Evolutionary conservation across 768 basidiomycete species (phyloP).

Genomic region (Hygrocybe punicea): DNA sequence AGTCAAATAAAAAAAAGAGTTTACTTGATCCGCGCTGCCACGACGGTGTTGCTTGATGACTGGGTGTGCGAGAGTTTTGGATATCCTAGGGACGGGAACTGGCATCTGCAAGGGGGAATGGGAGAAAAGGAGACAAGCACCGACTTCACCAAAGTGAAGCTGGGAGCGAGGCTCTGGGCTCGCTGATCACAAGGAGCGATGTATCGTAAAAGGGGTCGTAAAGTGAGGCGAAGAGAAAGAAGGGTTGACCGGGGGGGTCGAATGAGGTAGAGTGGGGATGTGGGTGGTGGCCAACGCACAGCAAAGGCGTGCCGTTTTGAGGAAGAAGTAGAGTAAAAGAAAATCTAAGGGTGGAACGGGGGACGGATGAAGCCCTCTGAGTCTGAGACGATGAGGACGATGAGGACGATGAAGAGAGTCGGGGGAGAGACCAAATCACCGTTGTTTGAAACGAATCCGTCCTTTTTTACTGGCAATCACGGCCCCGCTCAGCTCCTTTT

Average conservation of each 20-base stretch:
- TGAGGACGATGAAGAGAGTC: neutral
- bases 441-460: neutral
- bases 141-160: constrained; percentile 44
- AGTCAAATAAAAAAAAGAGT: constrained; percentile 52
- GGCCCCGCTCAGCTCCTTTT: too few relatives aligned
- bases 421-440: neutral
- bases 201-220: constrained; percentile 78
- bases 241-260: constrained; percentile 9
- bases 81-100: constrained; percentile 71
- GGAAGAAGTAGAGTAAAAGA: constrained; percentile 30
- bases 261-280: constrained; percentile 21
- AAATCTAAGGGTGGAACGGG: neutral
- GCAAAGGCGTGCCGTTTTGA: constrained; percentile 92
- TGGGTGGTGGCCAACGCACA: constrained; percentile 73
- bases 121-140: constrained; percentile 41
- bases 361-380: constrained; percentile 4
- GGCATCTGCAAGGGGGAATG: constrained; percentile 65
- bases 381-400: neutral
- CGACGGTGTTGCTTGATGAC: constrained; percentile 57
- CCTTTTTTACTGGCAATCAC: too few relatives aligned
- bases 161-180: constrained; percentile 41
- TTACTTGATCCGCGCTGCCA: constrained; percentile 41
- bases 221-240: constrained; percentile 8
- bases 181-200: constrained; percentile 34
- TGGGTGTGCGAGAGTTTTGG: constrained; percentile 58